These are phyloP conservation scores for Globisporangium acanthophoron DNA, from an alignment of 352 stramenopile species.

Conservation along the genomic window DNA sequence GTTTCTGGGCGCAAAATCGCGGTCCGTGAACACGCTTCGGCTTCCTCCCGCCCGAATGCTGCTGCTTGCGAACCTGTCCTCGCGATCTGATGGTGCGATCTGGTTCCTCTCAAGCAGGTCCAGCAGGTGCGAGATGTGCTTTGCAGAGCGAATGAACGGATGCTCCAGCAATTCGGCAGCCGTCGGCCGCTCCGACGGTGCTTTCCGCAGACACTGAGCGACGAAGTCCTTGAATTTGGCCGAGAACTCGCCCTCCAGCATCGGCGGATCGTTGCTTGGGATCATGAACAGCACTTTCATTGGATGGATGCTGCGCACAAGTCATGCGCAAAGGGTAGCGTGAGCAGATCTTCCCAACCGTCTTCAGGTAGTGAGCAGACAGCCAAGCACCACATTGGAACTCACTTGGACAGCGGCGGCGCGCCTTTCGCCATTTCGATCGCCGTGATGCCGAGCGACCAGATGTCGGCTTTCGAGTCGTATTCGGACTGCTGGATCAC, in stretches of 20 bases:
- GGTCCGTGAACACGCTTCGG: neutral
- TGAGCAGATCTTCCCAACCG: neutral
- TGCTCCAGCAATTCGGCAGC: slow-evolving; percentile 81
- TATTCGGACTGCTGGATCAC: slow-evolving; percentile 89
- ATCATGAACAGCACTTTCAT: slow-evolving; percentile 99
- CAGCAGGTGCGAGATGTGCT: slow-evolving; percentile 63
- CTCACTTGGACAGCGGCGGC: slow-evolving; percentile 89
- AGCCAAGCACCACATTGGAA: neutral
- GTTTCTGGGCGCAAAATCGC: neutral
- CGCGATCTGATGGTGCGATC: slow-evolving; percentile 1
- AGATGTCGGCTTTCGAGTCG: slow-evolving; percentile 97
- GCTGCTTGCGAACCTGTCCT: slow-evolving; percentile 3
- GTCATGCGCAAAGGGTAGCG: neutral
- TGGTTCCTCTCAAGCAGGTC: slow-evolving; percentile 48
- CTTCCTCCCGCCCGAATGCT: neutral
- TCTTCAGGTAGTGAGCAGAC: neutral
- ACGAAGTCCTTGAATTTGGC: slow-evolving; percentile 87
- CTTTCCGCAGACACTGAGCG: slow-evolving; percentile 82
- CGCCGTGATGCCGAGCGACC: slow-evolving; percentile 97
- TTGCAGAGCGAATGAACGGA: slow-evolving; percentile 74
- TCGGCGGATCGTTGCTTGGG: slow-evolving; percentile 89
- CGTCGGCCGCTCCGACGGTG: slow-evolving; percentile 77
- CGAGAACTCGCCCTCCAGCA: slow-evolving; percentile 77
- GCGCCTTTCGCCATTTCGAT: slow-evolving; percentile 98
- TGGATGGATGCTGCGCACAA: slow-evolving; percentile 89